Percentiles rank a stretch among this genome's conserved stretches.
phyloP scores from a whole-genome alignment of 2,329 filamentous ascomycete species.

The Aspergillus chevalieri region DNA sequence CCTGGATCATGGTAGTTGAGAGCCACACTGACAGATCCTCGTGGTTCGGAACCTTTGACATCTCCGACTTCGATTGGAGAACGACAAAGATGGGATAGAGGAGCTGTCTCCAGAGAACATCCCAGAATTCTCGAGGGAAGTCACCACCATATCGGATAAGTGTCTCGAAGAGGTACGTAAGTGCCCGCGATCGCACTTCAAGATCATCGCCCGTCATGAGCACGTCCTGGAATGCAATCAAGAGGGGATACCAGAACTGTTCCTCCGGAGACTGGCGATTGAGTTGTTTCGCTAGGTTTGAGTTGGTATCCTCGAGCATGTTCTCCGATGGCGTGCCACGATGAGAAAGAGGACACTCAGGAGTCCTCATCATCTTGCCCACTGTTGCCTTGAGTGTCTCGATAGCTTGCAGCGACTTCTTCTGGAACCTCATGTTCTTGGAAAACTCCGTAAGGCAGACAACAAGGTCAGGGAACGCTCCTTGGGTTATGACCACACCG shows the following conservation, averaged over 20 bases:
- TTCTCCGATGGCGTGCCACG: slow-evolving; percentile 45
- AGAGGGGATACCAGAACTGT: slow-evolving; percentile 95
- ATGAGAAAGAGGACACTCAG: slow-evolving; percentile 84
- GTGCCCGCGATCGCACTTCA: slow-evolving; percentile 78
- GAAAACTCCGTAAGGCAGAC: slow-evolving; percentile 97
- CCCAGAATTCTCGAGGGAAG: slow-evolving; percentile 94
- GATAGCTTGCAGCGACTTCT: slow-evolving; percentile 94
- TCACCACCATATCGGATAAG: slow-evolving; percentile 83
- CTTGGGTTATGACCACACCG: slow-evolving; percentile 91
- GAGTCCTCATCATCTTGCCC: slow-evolving; percentile 88
- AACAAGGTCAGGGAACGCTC: slow-evolving; percentile 91
- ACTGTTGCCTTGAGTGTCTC: slow-evolving; percentile 92
- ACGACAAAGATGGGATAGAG: slow-evolving; percentile 99
- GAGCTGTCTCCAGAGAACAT: slow-evolving; percentile 93
- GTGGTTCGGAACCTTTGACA: slow-evolving; percentile 90
- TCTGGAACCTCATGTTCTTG: slow-evolving; percentile 97
- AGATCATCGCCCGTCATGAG: slow-evolving; percentile 98
- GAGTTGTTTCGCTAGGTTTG: slow-evolving; percentile 55
- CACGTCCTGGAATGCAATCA: slow-evolving; percentile 98
- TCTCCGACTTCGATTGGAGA: slow-evolving; percentile 88
- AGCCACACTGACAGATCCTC: slow-evolving; percentile 98
- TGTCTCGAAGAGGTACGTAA: slow-evolving; percentile 96
- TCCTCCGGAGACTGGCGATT: slow-evolving; percentile 86
- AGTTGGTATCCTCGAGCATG: slow-evolving; percentile 40
- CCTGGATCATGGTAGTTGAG: slow-evolving; percentile 98